Percentiles rank a stretch among this genome's conserved stretches.
Evolutionary conservation across 164 flowering plant genomes (phyloP).

Genomic region (Akebia trifoliata): DNA sequence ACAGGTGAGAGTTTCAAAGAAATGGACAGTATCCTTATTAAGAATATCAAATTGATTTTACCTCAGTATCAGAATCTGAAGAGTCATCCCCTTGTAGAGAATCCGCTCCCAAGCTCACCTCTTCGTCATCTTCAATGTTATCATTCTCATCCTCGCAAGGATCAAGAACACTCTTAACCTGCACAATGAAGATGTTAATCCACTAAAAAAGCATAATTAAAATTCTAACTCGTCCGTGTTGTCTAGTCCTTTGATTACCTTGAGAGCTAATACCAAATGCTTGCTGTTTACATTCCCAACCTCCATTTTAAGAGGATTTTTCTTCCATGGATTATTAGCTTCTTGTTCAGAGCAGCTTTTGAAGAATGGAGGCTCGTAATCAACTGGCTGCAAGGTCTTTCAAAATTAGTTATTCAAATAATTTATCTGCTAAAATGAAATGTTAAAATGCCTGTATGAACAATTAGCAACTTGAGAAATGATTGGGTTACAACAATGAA

Average conservation of each 20-base stretch:
- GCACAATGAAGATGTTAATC: conserved; percentile 8
- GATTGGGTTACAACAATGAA: no score
- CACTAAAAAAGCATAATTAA: background rate
- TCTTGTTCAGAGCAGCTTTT: conserved; percentile 74
- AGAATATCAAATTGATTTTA: no score
- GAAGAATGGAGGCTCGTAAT: conserved; percentile 96
- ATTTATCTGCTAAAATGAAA: no score
- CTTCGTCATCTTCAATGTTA: conserved; percentile 47
- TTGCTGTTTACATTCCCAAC: conserved; percentile 97
- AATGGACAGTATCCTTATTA: background rate
- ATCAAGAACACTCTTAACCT: conserved; percentile 94
- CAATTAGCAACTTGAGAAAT: no score
- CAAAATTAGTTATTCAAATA: background rate
- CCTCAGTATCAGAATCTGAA: conserved; percentile 77
- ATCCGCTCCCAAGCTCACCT: conserved; percentile 65
- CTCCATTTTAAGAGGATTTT: conserved; percentile 78
- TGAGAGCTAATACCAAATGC: conserved; percentile 76
- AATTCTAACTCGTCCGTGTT: background rate
- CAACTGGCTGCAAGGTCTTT: conserved; percentile 60
- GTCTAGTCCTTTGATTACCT: conserved; percentile 34
- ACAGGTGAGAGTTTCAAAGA: background rate
- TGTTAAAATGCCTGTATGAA: no score
- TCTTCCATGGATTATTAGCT: conserved; percentile 61
- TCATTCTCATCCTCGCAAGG: conserved; percentile 94
- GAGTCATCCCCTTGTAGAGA: conserved; percentile 44